Evolutionary conservation across 2,329 filamentous ascomycete species (phyloP).

Genomic region (Pseudopyrenochaeta lycopersici): DNA sequence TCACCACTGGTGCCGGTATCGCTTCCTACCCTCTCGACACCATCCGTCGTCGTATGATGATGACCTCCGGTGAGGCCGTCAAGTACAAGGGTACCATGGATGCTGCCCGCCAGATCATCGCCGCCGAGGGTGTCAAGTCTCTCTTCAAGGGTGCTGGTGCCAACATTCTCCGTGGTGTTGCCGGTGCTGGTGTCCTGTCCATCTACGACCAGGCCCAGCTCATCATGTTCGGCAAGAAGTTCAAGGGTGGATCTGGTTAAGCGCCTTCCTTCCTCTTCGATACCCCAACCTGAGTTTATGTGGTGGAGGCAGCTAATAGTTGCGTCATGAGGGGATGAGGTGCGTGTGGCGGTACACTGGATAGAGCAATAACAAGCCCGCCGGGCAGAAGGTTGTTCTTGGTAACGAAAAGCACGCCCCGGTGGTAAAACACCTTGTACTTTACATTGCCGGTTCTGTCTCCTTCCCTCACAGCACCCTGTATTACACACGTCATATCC

Average conservation of each 20-base stretch:
- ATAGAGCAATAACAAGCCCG: conserved; percentile 50
- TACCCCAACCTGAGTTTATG: conserved; percentile 48
- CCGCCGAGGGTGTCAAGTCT: conserved; percentile 96
- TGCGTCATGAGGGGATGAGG: conserved; percentile 38
- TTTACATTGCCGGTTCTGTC: conserved; percentile 50
- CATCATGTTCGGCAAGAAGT: conserved; percentile 99
- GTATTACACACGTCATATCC: conserved; percentile 51
- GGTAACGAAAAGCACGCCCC: conserved; percentile 52
- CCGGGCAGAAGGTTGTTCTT: conserved; percentile 54
- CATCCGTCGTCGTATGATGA: conserved; percentile 99
- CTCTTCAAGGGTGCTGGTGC: conserved; percentile 99
- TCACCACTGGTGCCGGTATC: conserved; percentile 99
- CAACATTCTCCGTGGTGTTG: conserved; percentile 99
- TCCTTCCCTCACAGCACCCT: conserved; percentile 43
- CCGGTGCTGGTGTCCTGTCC: conserved; percentile 99
- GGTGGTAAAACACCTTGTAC: conserved; percentile 54
- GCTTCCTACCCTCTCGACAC: conserved; percentile 99
- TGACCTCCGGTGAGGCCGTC: conserved; percentile 96
- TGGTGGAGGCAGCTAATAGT: conserved; percentile 47
- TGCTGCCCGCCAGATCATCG: conserved; percentile 91
- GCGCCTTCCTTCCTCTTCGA: conserved; percentile 44
- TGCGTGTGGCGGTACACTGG: conserved; percentile 39
- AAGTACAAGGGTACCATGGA: conserved; percentile 99
- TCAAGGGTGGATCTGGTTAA: conserved; percentile 71
- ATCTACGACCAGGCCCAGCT: conserved; percentile 99